A percentile compares a stretch with the other conserved stretches of the same genome.
Conservation (phyloP, 2,329 filamentous ascomycete genomes). For the Rutstroemia sp. region DNA sequence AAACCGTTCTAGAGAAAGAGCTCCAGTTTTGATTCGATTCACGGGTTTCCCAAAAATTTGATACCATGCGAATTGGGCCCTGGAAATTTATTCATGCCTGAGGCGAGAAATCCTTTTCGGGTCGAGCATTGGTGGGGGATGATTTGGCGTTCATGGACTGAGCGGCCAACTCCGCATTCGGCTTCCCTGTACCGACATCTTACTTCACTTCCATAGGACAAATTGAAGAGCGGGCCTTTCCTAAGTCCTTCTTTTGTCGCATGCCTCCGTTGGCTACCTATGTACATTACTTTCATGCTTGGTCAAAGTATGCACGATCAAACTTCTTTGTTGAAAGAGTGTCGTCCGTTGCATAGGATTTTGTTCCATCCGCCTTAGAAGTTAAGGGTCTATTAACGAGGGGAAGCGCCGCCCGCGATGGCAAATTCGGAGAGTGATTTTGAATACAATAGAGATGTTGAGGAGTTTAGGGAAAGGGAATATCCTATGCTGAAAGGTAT, state of each 20-base stretch:
- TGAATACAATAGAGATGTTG: conserved; percentile 51
- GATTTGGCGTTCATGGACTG: too few species aligned
- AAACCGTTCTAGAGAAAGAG: too few species aligned
- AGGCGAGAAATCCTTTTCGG: neutral
- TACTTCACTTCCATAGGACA: neutral
- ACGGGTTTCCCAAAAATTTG: too few species aligned
- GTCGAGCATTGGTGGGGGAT: too few species aligned
- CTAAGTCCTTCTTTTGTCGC: neutral
- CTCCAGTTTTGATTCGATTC: too few species aligned
- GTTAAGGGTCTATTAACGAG: neutral
- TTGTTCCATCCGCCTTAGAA: conserved; percentile 9
- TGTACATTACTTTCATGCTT: neutral
- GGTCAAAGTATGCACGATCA: conserved; percentile 14
- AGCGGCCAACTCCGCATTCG: conserved; percentile 6
- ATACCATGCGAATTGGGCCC: neutral
- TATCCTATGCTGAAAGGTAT: conserved; percentile 65
- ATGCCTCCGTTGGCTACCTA: neutral
- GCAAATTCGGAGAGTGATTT: conserved; percentile 15
- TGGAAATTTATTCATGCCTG: conserved; percentile 1
- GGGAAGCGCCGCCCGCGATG: neutral
- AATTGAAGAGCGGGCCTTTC: neutral
- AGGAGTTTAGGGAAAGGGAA: conserved; percentile 50
- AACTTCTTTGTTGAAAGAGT: neutral
- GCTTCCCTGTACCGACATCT: neutral
- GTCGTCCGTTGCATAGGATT: neutral